phyloP scores from a whole-genome alignment of 495 filamentous ascomycete species.

The Glonium stellatum region DNA sequence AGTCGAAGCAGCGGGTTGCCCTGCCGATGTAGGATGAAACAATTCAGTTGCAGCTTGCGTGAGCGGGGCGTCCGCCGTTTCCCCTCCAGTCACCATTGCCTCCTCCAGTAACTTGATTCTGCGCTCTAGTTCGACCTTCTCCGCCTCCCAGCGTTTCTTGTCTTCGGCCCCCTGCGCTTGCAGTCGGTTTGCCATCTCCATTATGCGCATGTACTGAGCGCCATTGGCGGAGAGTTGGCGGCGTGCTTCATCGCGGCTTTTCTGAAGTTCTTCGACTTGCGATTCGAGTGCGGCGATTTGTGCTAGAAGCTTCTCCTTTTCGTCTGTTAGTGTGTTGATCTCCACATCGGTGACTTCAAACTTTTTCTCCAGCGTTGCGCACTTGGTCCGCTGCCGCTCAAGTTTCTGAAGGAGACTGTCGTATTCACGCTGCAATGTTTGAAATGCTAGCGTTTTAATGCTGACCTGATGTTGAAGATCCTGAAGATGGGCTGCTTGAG shows the following conservation, averaged over 20 bases:
- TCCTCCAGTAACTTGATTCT: slow-evolving; percentile 27
- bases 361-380: slow-evolving; percentile 43
- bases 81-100: slow-evolving; percentile 23
- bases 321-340: slow-evolving; percentile 42
- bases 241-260: slow-evolving; percentile 39
- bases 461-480: slow-evolving; percentile 47
- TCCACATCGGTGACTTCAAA: slow-evolving; percentile 42
- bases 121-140: slow-evolving; percentile 35
- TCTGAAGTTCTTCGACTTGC: slow-evolving; percentile 39
- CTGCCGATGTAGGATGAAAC: slow-evolving; percentile 2
- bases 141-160: slow-evolving; percentile 36
- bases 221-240: slow-evolving; percentile 33
- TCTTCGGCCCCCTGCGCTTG: slow-evolving; percentile 39
- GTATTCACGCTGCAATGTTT: slow-evolving; percentile 44
- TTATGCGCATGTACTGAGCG: slow-evolving; percentile 44
- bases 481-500: slow-evolving; percentile 38
- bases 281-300: slow-evolving; percentile 38
- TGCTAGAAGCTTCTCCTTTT: slow-evolving; percentile 37
- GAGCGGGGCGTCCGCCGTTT: not conserved
- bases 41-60: not conserved
- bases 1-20: not conserved
- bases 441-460: slow-evolving; percentile 42
- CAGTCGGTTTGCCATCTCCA: slow-evolving; percentile 40
- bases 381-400: slow-evolving; percentile 41
- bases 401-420: slow-evolving; percentile 41